phyloP scores from a whole-genome alignment of 495 filamentous ascomycete genomes.

The Diplogelasinospora grovesii region DNA sequence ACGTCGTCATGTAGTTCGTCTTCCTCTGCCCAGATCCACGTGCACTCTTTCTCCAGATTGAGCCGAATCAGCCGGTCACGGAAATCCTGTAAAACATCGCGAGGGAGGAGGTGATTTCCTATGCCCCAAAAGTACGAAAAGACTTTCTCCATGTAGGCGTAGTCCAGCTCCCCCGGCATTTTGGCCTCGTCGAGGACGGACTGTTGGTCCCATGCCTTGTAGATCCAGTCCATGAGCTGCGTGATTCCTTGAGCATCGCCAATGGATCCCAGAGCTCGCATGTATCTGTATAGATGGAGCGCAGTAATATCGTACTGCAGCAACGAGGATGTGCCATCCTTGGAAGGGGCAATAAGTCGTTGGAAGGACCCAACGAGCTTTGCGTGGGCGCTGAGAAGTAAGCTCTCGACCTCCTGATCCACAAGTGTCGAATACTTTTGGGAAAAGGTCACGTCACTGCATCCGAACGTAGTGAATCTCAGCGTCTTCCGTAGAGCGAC shows the following conservation, averaged over 20 bases:
- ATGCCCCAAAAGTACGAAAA: slow-evolving; percentile 29
- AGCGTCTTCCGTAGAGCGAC: slow-evolving; percentile 16
- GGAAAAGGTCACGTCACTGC: too few species aligned
- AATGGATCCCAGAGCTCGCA: slow-evolving; percentile 30
- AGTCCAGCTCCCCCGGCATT: slow-evolving; percentile 17
- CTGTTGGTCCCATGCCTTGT: slow-evolving; percentile 24
- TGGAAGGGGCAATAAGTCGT: too few species aligned
- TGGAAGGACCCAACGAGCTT: not conserved
- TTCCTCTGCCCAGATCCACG: slow-evolving; percentile 20
- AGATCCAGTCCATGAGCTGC: slow-evolving; percentile 32
- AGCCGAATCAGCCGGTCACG: slow-evolving; percentile 16
- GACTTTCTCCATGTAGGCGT: slow-evolving; percentile 22
- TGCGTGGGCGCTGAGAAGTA: not conserved
- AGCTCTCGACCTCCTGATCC: too few species aligned
- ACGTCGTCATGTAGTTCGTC: too few species aligned
- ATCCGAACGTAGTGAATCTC: slow-evolving; percentile 9
- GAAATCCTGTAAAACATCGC: slow-evolving; percentile 18
- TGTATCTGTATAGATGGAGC: slow-evolving; percentile 29
- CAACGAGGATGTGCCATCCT: not conserved
- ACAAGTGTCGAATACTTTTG: too few species aligned
- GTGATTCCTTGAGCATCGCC: slow-evolving; percentile 30
- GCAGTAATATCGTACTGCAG: slow-evolving; percentile 21
- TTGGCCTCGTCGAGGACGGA: slow-evolving; percentile 29
- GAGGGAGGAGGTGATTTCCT: slow-evolving; percentile 16
- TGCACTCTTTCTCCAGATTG: slow-evolving; percentile 9